Evolutionary conservation across 2,329 filamentous ascomycete genomes (phyloP).

Genomic region (Clonostachys solani): DNA sequence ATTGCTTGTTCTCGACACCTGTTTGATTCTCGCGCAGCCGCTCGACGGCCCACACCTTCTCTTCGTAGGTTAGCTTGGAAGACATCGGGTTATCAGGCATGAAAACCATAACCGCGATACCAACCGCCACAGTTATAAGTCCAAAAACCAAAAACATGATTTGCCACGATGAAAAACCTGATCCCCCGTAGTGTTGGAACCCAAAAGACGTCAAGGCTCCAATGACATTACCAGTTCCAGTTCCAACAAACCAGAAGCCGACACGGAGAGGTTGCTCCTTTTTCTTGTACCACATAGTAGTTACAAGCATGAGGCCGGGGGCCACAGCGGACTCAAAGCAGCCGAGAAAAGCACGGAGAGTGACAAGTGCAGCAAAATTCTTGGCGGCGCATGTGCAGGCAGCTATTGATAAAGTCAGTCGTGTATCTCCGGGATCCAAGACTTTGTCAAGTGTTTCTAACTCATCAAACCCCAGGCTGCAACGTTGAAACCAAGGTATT

Average conservation of each 20-base stretch:
- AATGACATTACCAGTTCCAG: conserved; percentile 52
- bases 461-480: conserved; percentile 49
- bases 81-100: conserved; percentile 47
- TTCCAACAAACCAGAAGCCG: conserved; percentile 57
- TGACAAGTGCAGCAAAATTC: conserved; percentile 43
- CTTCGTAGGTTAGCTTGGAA: conserved; percentile 42
- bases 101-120: conserved; percentile 35
- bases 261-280: conserved; percentile 53
- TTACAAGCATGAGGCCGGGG: conserved; percentile 52
- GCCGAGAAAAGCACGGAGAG: conserved; percentile 50
- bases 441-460: conserved; percentile 46
- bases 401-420: no score
- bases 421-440: no score
- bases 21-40: conserved; percentile 50
- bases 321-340: conserved; percentile 45
- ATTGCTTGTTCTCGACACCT: conserved; percentile 46
- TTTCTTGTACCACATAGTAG: conserved; percentile 58
- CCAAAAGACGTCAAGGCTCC: conserved; percentile 54
- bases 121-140: conserved; percentile 41
- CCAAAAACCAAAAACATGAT: conserved; percentile 53
- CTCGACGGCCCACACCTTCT: conserved; percentile 48
- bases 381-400: no score
- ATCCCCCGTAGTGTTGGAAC: conserved; percentile 39
- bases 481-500: conserved; percentile 54
- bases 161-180: conserved; percentile 40